Base-by-base conservation (phyloP, 1,139 yeast species). In the Debaryomycetaceae sp. region DNA sequence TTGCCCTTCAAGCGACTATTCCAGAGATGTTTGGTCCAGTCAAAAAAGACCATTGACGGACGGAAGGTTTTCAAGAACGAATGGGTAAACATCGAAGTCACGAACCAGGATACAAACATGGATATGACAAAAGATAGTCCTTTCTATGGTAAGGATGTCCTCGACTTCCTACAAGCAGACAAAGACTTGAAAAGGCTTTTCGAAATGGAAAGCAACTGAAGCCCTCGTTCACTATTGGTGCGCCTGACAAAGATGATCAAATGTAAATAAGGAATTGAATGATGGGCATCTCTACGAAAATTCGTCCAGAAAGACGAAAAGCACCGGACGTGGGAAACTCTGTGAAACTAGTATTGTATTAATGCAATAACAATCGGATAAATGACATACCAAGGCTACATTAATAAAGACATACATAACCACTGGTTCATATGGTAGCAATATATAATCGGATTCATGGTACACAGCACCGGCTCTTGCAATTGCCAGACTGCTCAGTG, bases 1-100 rank as follows among this genome's bases (percentile, higher is more conserved):
- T 58, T 75, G 14, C 84, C 84, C 2, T 80, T 80, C 60, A 78
- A 74, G 48, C 55, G 84, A 40, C 49, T 78, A 5, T 80, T 80
- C 58, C 74, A 71, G 50, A 63, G 80, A 45, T 80, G 84, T 54
- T 51, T 69, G 9, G 52, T 72, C 14, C 62, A 67, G 9, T 45
- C 57, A 5, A 53, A 58, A 5, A 48, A 49, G 5, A 53, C 48
- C 23, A 53, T 56, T 17, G 50, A 61, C 36, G 74, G 72, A 1
- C 56, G 57, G 37, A 68, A 69, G 53, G 48, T 49, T 7, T 46
- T 38, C 27, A 49, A 47, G 5, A 56, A 68, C 31, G 56, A 59
- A 38, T 69, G 76, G 75, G 53, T 66, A 37, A 69, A 75, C 46
- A 69, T 75, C 11, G 82, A 77, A 50, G 54, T 72, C n/a, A 77